These are phyloP conservation scores for Smallanthus sonchifolius DNA, from an alignment of 129 eudicot genomes.

Conservation along the genomic window DNA sequence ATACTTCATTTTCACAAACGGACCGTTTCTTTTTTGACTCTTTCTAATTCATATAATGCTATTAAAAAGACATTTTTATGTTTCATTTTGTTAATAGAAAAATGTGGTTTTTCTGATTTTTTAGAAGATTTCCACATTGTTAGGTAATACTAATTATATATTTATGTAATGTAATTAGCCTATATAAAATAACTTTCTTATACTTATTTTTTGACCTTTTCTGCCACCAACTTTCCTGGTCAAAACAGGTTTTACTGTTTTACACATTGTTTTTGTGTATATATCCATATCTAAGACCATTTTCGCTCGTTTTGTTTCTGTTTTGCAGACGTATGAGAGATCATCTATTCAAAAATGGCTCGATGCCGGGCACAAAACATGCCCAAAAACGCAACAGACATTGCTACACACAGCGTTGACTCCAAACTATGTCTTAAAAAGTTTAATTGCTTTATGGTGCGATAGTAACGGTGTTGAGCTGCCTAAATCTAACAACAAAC, in stretches of 20 bases:
- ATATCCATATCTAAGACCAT: neutral
- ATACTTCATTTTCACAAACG: neutral
- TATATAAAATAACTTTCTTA: neutral
- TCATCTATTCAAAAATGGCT: conserved; percentile 89
- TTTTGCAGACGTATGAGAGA: conserved; percentile 75
- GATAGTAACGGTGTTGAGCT: conserved; percentile 81
- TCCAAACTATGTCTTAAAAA: conserved; percentile 80
- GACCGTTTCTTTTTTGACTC: conserved; percentile 11
- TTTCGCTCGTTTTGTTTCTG: neutral
- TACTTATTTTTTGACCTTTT: neutral
- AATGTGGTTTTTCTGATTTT: neutral
- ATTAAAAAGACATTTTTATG: neutral
- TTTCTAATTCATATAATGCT: neutral
- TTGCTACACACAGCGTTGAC: conserved; percentile 70
- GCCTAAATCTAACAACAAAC: conserved; percentile 46
- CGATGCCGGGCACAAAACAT: conserved; percentile 85
- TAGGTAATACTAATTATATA: conserved; percentile 2
- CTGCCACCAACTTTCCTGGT: neutral
- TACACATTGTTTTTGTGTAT: neutral
- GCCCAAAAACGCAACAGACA: conserved; percentile 88
- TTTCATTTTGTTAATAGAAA: neutral
- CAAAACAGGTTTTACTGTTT: neutral
- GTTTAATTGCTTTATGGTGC: conserved; percentile 82
- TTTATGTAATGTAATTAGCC: conserved; percentile 2
- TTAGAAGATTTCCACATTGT: conserved; percentile 10